Evolutionary conservation across 352 stramenopile genomes (phyloP).

Genomic region (Phytophthora brassicae): DNA sequence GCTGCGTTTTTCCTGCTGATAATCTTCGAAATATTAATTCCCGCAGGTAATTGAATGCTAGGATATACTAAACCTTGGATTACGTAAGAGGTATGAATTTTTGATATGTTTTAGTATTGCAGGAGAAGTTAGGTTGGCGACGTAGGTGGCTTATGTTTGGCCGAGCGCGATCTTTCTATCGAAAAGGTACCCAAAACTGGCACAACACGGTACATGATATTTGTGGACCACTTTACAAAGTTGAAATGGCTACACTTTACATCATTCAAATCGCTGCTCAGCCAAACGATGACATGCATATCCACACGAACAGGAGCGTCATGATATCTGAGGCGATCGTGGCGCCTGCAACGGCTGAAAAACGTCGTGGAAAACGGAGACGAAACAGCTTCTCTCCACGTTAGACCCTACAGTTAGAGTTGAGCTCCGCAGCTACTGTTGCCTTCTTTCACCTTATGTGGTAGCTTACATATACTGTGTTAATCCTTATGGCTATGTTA

Average conservation of each 20-base stretch:
- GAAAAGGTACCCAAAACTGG: slow-evolving; percentile 8
- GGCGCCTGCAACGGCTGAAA: slow-evolving; percentile 2
- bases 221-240: slow-evolving; percentile 5
- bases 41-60: neutral
- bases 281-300: too few species aligned
- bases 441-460: slow-evolving; percentile 5
- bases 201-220: slow-evolving; percentile 8
- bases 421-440: too few species aligned
- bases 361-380: slow-evolving; percentile 1
- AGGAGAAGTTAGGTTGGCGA: neutral
- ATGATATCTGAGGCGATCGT: too few species aligned
- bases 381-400: neutral
- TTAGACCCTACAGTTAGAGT: too few species aligned
- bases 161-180: slow-evolving; percentile 23
- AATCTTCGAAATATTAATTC: slow-evolving; percentile 19
- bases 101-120: neutral
- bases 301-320: too few species aligned
- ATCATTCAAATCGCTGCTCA: too few species aligned
- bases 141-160: neutral
- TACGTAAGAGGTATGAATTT: neutral
- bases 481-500: slow-evolving; percentile 7
- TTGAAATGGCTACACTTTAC: slow-evolving; percentile 4
- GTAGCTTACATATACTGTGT: neutral
- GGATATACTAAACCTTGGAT: too few species aligned
- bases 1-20: slow-evolving; percentile 1